phyloP scores from a whole-genome alignment of 2,329 filamentous ascomycete species.

The Botrytis medusae region DNA sequence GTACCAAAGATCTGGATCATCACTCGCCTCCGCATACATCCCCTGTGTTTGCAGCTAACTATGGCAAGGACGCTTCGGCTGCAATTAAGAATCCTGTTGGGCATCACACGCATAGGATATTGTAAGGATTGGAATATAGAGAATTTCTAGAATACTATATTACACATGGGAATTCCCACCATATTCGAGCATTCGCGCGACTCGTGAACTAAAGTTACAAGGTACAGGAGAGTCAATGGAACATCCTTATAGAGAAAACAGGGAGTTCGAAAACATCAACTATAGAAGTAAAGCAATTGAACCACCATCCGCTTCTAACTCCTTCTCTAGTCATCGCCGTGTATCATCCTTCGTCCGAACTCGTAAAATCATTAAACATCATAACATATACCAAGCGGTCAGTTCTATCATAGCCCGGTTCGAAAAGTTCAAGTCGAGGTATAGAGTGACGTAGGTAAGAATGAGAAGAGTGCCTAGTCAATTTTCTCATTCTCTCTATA shows the following conservation, averaged over 20 bases:
- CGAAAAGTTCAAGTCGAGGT: neutral
- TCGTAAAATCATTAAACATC: neutral
- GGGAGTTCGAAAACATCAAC: neutral
- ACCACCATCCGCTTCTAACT: constrained; percentile 3
- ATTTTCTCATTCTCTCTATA: constrained; percentile 14
- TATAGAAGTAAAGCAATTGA: constrained; percentile 1
- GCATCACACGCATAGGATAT: neutral
- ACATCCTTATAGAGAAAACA: neutral
- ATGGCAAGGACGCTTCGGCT: neutral
- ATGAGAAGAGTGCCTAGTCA: neutral
- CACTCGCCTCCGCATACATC: neutral
- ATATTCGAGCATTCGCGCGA: neutral
- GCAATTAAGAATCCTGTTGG: neutral
- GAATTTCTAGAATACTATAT: neutral
- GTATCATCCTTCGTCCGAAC: constrained; percentile 3
- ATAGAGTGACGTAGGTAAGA: constrained; percentile 1
- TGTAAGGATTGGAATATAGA: neutral
- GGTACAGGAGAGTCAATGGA: neutral
- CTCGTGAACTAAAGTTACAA: neutral
- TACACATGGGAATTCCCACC: neutral
- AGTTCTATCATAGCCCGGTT: neutral
- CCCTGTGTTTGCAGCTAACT: neutral
- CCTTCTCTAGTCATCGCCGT: neutral
- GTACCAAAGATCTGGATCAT: neutral
- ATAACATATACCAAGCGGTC: neutral